A percentile compares a stretch with the other conserved stretches of the same genome.
Evolutionary conservation across 1,284 basidiomycete species (phyloP).

Genomic region (Earliella scabrosa): DNA sequence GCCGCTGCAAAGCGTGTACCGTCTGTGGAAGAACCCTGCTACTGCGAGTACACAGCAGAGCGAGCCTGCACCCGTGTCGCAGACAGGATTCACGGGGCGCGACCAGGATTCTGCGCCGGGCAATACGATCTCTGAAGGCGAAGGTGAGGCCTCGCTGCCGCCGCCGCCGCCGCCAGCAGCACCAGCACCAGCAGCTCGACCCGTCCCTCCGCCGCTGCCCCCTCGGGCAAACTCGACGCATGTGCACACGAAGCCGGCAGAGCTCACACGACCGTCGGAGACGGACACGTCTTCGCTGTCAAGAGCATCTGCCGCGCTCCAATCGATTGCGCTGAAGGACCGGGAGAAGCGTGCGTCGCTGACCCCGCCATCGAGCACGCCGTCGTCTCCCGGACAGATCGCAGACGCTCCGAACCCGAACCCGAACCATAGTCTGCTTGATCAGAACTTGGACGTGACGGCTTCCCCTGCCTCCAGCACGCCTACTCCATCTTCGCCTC

Average conservation of each 20-base stretch:
- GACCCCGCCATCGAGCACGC: constrained; percentile 19
- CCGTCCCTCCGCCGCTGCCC: constrained; percentile 60
- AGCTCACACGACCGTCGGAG: constrained; percentile 30
- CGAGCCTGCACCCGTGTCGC: constrained; percentile 27
- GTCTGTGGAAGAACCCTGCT: constrained; percentile 65
- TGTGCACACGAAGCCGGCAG: constrained; percentile 27
- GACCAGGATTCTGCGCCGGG: constrained; percentile 37
- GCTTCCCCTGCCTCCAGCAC: constrained; percentile 13
- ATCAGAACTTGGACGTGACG: constrained; percentile 5
- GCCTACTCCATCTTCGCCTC: constrained; percentile 15
- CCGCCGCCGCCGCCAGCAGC: too few relatives aligned
- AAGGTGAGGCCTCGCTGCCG: constrained; percentile 15
- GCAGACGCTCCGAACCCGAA: constrained; percentile 13
- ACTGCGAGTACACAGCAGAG: constrained; percentile 34
- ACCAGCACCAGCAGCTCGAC: too few relatives aligned
- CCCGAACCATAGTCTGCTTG: not conserved
- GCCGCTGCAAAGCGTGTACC: constrained; percentile 66
- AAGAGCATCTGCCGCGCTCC: constrained; percentile 55
- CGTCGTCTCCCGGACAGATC: constrained; percentile 18
- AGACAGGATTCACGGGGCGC: constrained; percentile 30
- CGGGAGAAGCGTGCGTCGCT: constrained; percentile 37
- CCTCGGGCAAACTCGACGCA: constrained; percentile 50
- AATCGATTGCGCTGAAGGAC: constrained; percentile 57
- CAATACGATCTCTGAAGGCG: constrained; percentile 24
- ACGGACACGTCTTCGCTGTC: constrained; percentile 30